Evolutionary conservation across 2,329 filamentous ascomycete species (phyloP).

Genomic region (Hyphodiscus sp.): DNA sequence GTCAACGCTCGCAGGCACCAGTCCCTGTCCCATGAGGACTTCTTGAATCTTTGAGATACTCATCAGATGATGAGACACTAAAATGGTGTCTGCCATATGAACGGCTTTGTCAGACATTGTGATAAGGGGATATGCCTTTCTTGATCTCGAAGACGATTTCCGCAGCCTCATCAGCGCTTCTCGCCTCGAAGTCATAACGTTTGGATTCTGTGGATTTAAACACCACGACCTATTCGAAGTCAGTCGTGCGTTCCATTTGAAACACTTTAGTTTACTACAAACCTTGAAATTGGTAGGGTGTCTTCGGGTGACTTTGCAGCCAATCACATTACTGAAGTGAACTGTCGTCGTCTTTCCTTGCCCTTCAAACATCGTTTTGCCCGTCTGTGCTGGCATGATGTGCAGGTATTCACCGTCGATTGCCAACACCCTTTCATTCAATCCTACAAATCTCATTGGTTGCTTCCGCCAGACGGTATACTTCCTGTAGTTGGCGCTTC

Average conservation of each 20-base stretch:
- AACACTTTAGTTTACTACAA: constrained; percentile 17
- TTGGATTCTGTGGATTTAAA: constrained; percentile 73
- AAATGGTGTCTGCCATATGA: too few relatives aligned
- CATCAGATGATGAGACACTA: too few relatives aligned
- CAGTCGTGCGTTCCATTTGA: neutral
- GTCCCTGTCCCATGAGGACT: neutral
- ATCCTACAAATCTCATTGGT: constrained; percentile 70
- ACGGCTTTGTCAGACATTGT: constrained; percentile 15
- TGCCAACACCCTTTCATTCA: constrained; percentile 68
- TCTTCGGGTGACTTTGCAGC: constrained; percentile 73
- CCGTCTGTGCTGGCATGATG: constrained; percentile 66
- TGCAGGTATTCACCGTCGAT: constrained; percentile 85
- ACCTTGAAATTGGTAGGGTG: constrained; percentile 78
- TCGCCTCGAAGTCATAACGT: constrained; percentile 80
- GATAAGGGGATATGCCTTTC: constrained; percentile 64
- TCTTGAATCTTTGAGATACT: too few relatives aligned
- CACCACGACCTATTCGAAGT: constrained; percentile 54
- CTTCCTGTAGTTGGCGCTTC: constrained; percentile 59
- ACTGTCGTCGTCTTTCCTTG: constrained; percentile 71
- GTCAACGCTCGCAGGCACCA: neutral
- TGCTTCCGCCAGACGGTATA: constrained; percentile 79
- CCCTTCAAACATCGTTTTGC: constrained; percentile 58
- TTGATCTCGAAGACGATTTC: constrained; percentile 75
- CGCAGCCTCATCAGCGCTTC: constrained; percentile 62
- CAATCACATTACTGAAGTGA: constrained; percentile 75